A percentile compares a stretch with the other conserved stretches of the same genome.
phyloP scores from a whole-genome alignment of 345 rosid species.

The Rhodomyrtus tomentosa region DNA sequence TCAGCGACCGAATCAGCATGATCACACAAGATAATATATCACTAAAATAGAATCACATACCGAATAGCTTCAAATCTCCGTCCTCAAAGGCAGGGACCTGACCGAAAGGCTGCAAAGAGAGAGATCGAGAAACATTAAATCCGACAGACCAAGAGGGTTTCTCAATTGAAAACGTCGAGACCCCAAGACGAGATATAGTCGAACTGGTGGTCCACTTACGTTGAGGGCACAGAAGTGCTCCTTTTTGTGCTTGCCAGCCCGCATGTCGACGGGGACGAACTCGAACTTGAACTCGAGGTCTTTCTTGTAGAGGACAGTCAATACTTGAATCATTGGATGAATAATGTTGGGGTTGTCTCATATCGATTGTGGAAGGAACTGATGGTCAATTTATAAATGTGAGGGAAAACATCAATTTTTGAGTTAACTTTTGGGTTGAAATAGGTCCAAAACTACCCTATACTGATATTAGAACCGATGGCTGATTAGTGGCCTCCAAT shows the following conservation, averaged over 20 bases:
- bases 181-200: conserved; percentile 5
- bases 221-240: conserved; percentile 9
- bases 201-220: neutral
- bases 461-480: too few species aligned
- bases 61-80: conserved; percentile 58
- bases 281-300: conserved; percentile 21
- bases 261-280: conserved; percentile 8
- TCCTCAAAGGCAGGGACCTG: conserved; percentile 62
- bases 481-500: too few species aligned
- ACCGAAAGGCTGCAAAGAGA: conserved; percentile 67
- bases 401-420: too few species aligned
- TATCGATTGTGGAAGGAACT: too few species aligned
- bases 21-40: neutral
- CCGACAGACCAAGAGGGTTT: conserved; percentile 11
- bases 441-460: too few species aligned
- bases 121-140: conserved; percentile 37
- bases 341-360: too few species aligned
- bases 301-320: conserved; percentile 16
- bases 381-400: too few species aligned
- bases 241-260: conserved; percentile 13
- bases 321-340: conserved; percentile 3
- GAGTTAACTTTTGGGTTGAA: too few species aligned
- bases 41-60: conserved; percentile 9
- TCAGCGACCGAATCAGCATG: too few species aligned
- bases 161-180: neutral